Conservation (phyloP, 1,139 yeast species). For the Kodamaea sp. region DNA sequence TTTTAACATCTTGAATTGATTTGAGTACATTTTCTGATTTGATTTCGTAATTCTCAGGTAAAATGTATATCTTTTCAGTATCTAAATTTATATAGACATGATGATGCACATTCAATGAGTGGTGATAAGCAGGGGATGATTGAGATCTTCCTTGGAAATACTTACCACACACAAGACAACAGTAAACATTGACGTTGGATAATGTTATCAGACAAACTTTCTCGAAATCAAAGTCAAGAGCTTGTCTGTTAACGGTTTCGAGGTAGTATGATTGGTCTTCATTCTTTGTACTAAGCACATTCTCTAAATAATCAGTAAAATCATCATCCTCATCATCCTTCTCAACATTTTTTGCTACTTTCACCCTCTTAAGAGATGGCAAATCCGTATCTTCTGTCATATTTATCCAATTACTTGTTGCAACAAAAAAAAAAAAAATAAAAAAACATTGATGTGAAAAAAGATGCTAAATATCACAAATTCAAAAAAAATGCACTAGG, state of each 20-base stretch:
- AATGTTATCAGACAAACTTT: slow-evolving; percentile 63
- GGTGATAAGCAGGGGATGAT: slow-evolving; percentile 64
- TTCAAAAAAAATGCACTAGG: no score
- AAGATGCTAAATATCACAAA: no score
- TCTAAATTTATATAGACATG: slow-evolving; percentile 59
- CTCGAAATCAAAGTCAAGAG: slow-evolving; percentile 68
- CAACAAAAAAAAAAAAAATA: background rate
- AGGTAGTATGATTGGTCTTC: slow-evolving; percentile 27
- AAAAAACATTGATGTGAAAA: no score
- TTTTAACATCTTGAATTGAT: slow-evolving; percentile 49
- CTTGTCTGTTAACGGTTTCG: slow-evolving; percentile 51
- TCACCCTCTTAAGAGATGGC: slow-evolving; percentile 3
- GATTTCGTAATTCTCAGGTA: slow-evolving; percentile 59
- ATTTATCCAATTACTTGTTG: background rate
- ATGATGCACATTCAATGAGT: slow-evolving; percentile 57
- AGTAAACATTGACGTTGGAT: slow-evolving; percentile 58
- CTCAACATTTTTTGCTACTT: background rate
- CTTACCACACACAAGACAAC: slow-evolving; percentile 73
- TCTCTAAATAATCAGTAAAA: slow-evolving; percentile 3
- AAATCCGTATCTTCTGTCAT: background rate
- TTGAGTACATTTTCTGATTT: slow-evolving; percentile 22
- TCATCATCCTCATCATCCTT: slow-evolving; percentile 1
- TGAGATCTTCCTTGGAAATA: slow-evolving; percentile 66
- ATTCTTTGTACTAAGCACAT: background rate
- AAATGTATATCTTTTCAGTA: slow-evolving; percentile 45